Base-by-base conservation (phyloP, 352 stramenopile genomes). In the Saprolegnia diclina region DNA sequence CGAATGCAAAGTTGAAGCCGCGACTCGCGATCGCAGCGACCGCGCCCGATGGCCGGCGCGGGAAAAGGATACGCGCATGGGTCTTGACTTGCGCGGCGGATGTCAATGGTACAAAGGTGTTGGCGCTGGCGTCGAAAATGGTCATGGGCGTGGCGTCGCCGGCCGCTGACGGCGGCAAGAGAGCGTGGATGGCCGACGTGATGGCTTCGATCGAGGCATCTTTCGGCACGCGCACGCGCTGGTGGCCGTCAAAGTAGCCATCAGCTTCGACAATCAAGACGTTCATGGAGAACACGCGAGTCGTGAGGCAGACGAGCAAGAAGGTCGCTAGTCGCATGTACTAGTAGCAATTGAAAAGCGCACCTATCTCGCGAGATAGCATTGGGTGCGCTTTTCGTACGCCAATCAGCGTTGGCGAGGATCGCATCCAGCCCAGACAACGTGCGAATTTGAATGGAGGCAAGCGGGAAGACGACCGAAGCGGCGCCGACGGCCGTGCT, bases 1-100 rank as follows among this genome's bases (percentile, higher is more conserved):
- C 19, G 9, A 74, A 73, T 61, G 90, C 76, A 10, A 85, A 74
- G 0, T 72, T 69, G 72, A 94, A 96, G 22, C 42, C 53, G 13
- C 63, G 63, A 61, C 44, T 69, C 5, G 63, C 63, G 18, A 69
- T 69, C 6, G 63, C 63, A 7, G 63, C 63, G 5, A 52, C 63
- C 2, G n/a, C 18, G 53, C 7, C 26, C 32, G 19, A 24, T 59
- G 45, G 21, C 18, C 19, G 16, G 40, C 21, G 21, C 19, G 35
- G 32, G 0, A 69, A 6, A 7, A 69, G 50, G 37, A 69, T 26
- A 4, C 63, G 63, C 18, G 63, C 46, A 40, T 69, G 63, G 9
- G 63, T 42, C 29, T 69, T 37, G 53, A 69, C 24, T 63, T 69
- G 63, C 13, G 40, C 32, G 11, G 18, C 38, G 16, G n/a, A n/a